A percentile compares a stretch with the other conserved stretches of the same genome.
These are phyloP conservation scores for Aspergillus taichungensis DNA, from an alignment of 495 filamentous ascomycete species.

Conservation along the genomic window DNA sequence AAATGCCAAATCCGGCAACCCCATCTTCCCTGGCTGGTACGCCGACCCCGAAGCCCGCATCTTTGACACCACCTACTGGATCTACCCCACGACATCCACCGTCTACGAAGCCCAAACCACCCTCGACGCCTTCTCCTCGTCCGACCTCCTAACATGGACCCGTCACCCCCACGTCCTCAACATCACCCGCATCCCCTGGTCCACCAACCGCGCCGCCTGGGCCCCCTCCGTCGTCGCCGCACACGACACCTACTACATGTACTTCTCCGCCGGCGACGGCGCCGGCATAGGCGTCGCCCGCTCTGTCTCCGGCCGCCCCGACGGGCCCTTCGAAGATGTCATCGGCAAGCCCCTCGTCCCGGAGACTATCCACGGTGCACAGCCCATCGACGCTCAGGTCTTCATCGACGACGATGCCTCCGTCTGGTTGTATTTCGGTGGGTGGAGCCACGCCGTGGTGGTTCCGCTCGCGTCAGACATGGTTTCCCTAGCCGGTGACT, in stretches of 20 bases:
- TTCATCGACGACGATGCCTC: slow-evolving; percentile 36
- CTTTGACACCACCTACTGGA: slow-evolving; percentile 33
- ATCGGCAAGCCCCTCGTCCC: slow-evolving; percentile 34
- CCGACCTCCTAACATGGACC: slow-evolving; percentile 37
- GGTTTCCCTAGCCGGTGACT: slow-evolving; percentile 26
- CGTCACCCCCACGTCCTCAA: slow-evolving; percentile 32
- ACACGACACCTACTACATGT: slow-evolving; percentile 36
- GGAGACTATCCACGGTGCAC: slow-evolving; percentile 28
- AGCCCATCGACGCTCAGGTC: slow-evolving; percentile 38
- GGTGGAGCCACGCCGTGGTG: slow-evolving; percentile 34
- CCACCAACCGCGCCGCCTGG: slow-evolving; percentile 32
- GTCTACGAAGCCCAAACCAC: slow-evolving; percentile 34
- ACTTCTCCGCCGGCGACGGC: slow-evolving; percentile 39
- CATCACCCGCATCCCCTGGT: slow-evolving; percentile 31
- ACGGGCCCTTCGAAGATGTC: slow-evolving; percentile 35
- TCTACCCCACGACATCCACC: slow-evolving; percentile 35
- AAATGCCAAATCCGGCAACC: slow-evolving; percentile 18
- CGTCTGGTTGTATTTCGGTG: slow-evolving; percentile 41
- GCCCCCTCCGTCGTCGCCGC: slow-evolving; percentile 32
- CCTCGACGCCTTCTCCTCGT: slow-evolving; percentile 40
- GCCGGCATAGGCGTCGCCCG: slow-evolving; percentile 39
- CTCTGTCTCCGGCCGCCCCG: slow-evolving; percentile 24
- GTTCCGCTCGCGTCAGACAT: slow-evolving; percentile 38
- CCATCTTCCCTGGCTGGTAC: slow-evolving; percentile 38
- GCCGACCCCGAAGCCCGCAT: slow-evolving; percentile 39